Base-by-base conservation (phyloP, 495 filamentous ascomycete species). In the Annulohypoxylon bovei region DNA sequence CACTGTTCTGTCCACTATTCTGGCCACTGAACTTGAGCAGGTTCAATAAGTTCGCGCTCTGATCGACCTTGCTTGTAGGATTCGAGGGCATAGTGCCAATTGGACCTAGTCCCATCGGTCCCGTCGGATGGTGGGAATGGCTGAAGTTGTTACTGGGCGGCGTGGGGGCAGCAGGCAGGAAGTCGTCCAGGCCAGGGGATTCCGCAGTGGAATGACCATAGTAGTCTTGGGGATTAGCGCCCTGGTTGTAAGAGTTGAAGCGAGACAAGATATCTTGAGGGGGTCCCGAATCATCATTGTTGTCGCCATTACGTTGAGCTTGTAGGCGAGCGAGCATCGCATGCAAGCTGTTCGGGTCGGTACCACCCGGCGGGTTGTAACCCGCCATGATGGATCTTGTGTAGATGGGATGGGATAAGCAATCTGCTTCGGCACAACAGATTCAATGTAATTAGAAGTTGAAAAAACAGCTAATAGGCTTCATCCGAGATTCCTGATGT, bases 21-120 rank as follows among this genome's bases (percentile, higher is more conserved):
- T 75, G 75, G 20, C 67, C 70, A 54, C 92, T 93, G 80, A 94
- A 97, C 80, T 93, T 93, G 53, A 99, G 86, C 40, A 99, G 86
- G 73, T 91, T 95, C 75, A 99, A 84, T 68, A 99, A 81, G 74
- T 90, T 93, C 80, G 88, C 56, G 84, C 89, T 81, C 83, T 88
- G 75, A 30, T 92, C 84, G 56, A 86, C 79, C 58, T 87, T 83
- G 71, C 81, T 73, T 64, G 80, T 75, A 47, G 67, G 16, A 18
- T 64, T 72, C 8, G 67, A 57, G 28, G 81, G 80, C 72, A 79
- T 81, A 16, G 76, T 77, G 52, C 76, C 78, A 47, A 83, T 81
- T n/a, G 76, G 74, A 16, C 78, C 78, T 61, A 83, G 75, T 62
- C 79, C 69, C 55, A 70, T 61, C 32, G 65, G 62, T 4, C 78